Base-by-base conservation (phyloP, 2,329 filamentous ascomycete species). In the Cryphonectria carpinicola region DNA sequence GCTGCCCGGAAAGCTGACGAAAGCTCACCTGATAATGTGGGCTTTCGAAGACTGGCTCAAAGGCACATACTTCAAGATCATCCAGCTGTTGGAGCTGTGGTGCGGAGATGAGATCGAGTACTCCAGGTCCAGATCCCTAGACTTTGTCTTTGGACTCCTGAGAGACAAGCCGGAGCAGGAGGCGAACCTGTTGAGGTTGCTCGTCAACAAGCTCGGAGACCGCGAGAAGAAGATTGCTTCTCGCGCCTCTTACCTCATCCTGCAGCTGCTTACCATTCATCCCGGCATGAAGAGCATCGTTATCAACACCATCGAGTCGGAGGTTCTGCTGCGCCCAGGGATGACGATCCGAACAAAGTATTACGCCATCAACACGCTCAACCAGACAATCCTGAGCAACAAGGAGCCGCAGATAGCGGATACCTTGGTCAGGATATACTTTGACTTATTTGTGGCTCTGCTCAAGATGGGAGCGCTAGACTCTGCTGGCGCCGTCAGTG, bases 131-230 rank as follows among this genome's bases (percentile, higher is more conserved):
- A 90, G 93, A 74, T 93, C 95, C 4, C 87, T 99, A 61, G 96
- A 94, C 74, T 97, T 97, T 76, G 92, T 98, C 52, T 98, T 91
- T 79, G 94, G 95, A 73, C 84, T 99, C 54, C 84, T 99, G 72
- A 96, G 94, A 80, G 95, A 97, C 80, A 99, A 97, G 82, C 95
- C 96, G 0, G 96, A 99, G 81, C 96, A 99, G 79, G 96, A 99
- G 81, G 92, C 95, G 69, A 99, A 99, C 79, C 84, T 99, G 73
- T 84, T 99, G 72, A 90, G 95, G 68, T 84, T 99, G 69, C 83
- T 99, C 70, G 94, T 99, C 75, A 98, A 98, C 84, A 99, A 99
- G 81, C 88, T 99, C 37, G 95, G 97, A 76, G 96, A 99, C 79
- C 93, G 92, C 61, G 94, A 97, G 74, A 94, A 94, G 79, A 99